Base-by-base conservation (phyloP, 306 rosid genomes). In the Hippophae gyantsensis region DNA sequence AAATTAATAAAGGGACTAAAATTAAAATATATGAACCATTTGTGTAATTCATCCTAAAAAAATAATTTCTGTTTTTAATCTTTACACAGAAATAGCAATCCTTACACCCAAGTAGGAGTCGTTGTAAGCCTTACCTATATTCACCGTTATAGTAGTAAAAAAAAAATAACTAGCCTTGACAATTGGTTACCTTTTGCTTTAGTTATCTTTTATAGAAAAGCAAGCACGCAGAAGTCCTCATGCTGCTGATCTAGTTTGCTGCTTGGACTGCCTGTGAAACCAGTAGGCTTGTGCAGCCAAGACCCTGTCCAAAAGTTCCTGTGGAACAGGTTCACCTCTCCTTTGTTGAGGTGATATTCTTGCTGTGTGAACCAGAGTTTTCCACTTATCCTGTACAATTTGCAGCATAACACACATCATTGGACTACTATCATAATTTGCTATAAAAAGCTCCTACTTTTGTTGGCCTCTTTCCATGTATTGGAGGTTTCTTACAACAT, bases 241-340 rank as follows among this genome's bases (percentile, higher is more conserved):
- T 85, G 72, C 26, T 68, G 80, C 18, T 79, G 86, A 56, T 84
- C 81, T 69, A 83, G 83, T 67, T 82, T 32, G 96, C 61, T 84
- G 86, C 61, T 81, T 89, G 58, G 86, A 79, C 63, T 85, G 95
- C 52, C 81, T 90, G 26, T 81, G 86, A 73, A 95, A 84, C 97
- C 97, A 89, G 70, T 69, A 83, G 9, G 92, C 81, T 6, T 89
- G 92, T 41, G 97, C 93, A 6, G 66, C 50, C 54, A 89, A 60
- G 76, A 89, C 97, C 72, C 97, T 75, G 58, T 89, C 95, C 87
- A 89, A 74, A 52, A 89, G 95, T 51, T 86, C 85, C 66, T 89
- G 97, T 0, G 97, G 97, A 9, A 89, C 97, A 47, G 97, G 95
- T 65, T 89, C 89, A 53, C 97, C 97, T 72, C 97, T 80, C 65